These are phyloP conservation scores for Plantago coronopus DNA, from an alignment of 305 asterid genomes.

Conservation along the genomic window DNA sequence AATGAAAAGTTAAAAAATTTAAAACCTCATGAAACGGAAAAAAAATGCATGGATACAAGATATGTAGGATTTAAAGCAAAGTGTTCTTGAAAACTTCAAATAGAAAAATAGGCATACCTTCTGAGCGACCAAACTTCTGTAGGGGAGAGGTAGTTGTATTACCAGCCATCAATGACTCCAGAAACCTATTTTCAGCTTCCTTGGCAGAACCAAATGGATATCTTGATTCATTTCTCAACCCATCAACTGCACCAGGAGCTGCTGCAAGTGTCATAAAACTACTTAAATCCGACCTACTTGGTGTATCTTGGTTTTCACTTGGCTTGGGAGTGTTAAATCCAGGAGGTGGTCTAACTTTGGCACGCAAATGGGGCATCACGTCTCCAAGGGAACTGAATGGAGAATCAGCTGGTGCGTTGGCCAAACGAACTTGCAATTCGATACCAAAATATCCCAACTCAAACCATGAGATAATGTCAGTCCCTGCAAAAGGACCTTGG, in stretches of 20 bases:
- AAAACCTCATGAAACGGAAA: constrained; percentile 4
- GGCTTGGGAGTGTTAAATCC: constrained; percentile 69
- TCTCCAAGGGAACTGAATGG: constrained; percentile 73
- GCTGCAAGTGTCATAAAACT: constrained; percentile 36
- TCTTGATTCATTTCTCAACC: constrained; percentile 44
- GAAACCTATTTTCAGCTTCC: constrained; percentile 65
- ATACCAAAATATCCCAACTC: constrained; percentile 86
- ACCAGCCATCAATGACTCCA: constrained; percentile 77
- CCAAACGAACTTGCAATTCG: constrained; percentile 69
- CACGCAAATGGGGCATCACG: constrained; percentile 84
- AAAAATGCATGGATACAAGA: background rate
- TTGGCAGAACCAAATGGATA: constrained; percentile 37
- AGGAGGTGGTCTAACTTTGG: constrained; percentile 82
- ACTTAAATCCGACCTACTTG: constrained; percentile 34
- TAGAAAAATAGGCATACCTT: constrained; percentile 44
- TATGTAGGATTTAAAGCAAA: background rate
- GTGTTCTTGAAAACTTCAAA: background rate
- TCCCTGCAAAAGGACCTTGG: constrained; percentile 85
- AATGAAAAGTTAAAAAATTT: constrained; percentile 20
- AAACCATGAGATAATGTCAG: constrained; percentile 79
- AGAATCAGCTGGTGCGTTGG: constrained; percentile 49
- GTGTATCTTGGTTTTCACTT: constrained; percentile 43
- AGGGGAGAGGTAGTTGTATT: constrained; percentile 32
- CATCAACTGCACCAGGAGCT: constrained; percentile 44
- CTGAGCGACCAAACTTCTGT: constrained; percentile 51